A percentile compares a stretch with the other conserved stretches of the same genome.
Evolutionary conservation across 1,284 basidiomycete species (phyloP).

Genomic region (Marasmius sp.): DNA sequence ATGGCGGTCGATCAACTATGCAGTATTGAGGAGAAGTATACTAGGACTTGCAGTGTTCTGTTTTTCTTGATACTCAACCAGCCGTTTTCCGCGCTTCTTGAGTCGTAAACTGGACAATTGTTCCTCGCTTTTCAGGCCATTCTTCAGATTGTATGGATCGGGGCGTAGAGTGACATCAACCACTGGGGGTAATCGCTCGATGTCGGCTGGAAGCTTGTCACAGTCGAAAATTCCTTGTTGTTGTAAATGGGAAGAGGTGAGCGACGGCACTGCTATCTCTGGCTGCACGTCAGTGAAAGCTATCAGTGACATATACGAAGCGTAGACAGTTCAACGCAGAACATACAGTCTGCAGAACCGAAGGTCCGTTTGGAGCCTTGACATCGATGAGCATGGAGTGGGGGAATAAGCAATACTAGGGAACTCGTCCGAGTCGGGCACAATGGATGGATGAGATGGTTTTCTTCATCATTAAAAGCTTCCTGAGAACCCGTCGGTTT

Average conservation of each 20-base stretch:
- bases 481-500: too few relatives aligned
- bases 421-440: neutral
- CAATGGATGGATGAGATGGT: too few relatives aligned
- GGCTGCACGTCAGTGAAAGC: neutral
- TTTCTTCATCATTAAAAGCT: too few relatives aligned
- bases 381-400: neutral
- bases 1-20: neutral
- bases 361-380: neutral
- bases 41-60: constrained; percentile 74
- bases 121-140: constrained; percentile 56
- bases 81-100: constrained; percentile 57
- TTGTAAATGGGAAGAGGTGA: neutral
- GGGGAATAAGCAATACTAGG: constrained; percentile 20
- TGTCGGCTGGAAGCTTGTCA: neutral
- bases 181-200: neutral
- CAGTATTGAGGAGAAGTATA: constrained; percentile 7
- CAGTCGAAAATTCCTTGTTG: neutral
- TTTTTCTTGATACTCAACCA: constrained; percentile 73
- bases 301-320: neutral
- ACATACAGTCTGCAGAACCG: neutral
- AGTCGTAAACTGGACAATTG: constrained; percentile 61
- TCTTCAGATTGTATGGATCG: constrained; percentile 65
- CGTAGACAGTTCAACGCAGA: neutral
- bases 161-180: neutral
- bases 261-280: neutral